Base-by-base conservation (phyloP, 78 protist genomes). In the Mantamonas sphyraenae region DNA sequence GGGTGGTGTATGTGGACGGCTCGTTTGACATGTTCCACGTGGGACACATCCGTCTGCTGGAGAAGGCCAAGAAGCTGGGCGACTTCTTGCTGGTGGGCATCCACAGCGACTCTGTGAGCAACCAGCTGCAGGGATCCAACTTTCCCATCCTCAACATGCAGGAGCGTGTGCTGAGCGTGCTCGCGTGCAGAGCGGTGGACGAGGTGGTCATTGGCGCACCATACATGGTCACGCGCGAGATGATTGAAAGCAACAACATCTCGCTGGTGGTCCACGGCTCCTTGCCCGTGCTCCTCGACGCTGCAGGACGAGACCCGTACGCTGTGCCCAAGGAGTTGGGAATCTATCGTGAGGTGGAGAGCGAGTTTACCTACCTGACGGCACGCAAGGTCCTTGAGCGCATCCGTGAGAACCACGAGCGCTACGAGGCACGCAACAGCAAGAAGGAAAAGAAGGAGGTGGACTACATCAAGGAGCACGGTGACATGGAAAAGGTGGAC, bases 131-230 rank as follows among this genome's bases (percentile, higher is more conserved):
- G 64, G 96, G 97, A 30, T 2, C 43, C 35, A 86, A 90, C 71
- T 85, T 45, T 72, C 98, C 98, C 33, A 88, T 95, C 50, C 80
- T 94, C 92, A 93, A 83, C 69, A 68, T 84, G 45, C 84, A 91
- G 37, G 98, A 95, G 85, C 85, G 98, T 40, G 81, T 70, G 14
- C 77, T 95, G 10, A 35, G 74, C 34, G 95, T 95, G 24, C 80
- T 95, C 20, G 68, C 93, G 3, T 92, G 95, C 74, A 51, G 88
- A n/a, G 62, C 84, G 62, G 90, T 84, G 1, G 94, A 89, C 76
- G 96, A 92, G 65, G 95, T 92, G 31, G 60, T 93, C 34, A 86
- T 93, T 50, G 95, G 91, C 14, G 94, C 93, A 34, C 95, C 97
- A 43, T 79, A 65, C 71, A 12, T 9, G 34, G 64, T 91, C 43